Evolutionary conservation across 2,329 filamentous ascomycete genomes (phyloP), one percentile per base, ranked within the genome.

Genomic region (Dothiorella sarmentorum): DNA sequence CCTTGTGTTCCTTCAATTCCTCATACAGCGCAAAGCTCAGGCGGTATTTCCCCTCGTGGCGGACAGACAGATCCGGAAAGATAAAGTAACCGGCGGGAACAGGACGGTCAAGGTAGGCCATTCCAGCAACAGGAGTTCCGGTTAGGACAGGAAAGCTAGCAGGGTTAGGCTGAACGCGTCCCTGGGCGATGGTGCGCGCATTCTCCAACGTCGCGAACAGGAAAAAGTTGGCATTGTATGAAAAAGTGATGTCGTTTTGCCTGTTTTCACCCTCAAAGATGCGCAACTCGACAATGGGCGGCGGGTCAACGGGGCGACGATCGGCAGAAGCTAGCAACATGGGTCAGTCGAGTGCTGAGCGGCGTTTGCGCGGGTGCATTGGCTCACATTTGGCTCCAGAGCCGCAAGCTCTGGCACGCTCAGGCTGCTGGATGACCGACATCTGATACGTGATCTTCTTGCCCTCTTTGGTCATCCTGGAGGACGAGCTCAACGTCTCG

Each of bases 141-240:
- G 93, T 97, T 65, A 99, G 78, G 22, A 97, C 92, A 0, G 94
- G 89, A 42, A 88, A 86, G 60, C 85, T 87, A 51, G 85, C 84
- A 10, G 88, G 83, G n/a, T 85, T 27, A 6, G 71, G 57, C 81
- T 82, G 11, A 85, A 84, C 44, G 90, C 85, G 64, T 52, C 89
- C 89, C 60, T 91, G 88, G 17, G 91, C 91, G 61, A 97, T 88
- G 18, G 42, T 37, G 11, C 58, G 49, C 24, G 58, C 58, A 11
- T 55, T 60, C 18, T 60, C 58, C 31, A 99, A 81, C 5, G 91
- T 97, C 53, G 92, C 90, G 68, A 91, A 97, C 38, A 97, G 86
- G 76, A 99, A 97, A 82, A 97, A 97, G 75, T 96, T 96, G 70
- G 92, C 92, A 70, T 96, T 93, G 79, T 97, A 96, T 60, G 85